Percentiles rank a stretch among this genome's conserved stretches.
These are phyloP conservation scores for Punica granatum DNA, from an alignment of 345 rosid genomes.

Conservation along the genomic window DNA sequence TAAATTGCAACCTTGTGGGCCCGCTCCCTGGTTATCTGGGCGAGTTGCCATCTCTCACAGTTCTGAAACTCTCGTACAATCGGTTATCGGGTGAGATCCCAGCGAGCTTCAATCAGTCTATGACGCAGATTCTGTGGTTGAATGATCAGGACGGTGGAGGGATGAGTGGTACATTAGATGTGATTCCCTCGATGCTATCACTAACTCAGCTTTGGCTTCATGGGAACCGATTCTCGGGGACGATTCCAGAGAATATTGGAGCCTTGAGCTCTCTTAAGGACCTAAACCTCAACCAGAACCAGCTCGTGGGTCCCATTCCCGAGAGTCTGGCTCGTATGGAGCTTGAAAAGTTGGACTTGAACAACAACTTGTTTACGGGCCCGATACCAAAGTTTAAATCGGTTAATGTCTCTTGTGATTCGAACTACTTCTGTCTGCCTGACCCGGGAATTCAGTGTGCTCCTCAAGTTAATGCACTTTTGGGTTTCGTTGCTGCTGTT, in stretches of 20 bases:
- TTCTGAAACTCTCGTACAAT: slow-evolving; percentile 31
- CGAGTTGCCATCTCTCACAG: slow-evolving; percentile 23
- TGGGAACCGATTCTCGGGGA: slow-evolving; percentile 37
- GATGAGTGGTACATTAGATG: slow-evolving; percentile 32
- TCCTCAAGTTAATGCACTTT: slow-evolving; percentile 26
- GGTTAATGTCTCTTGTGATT: slow-evolving; percentile 28
- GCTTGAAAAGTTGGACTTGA: slow-evolving; percentile 33
- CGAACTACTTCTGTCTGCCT: slow-evolving; percentile 36
- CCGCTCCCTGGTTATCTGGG: slow-evolving; percentile 37
- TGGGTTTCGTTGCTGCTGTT: slow-evolving; percentile 31
- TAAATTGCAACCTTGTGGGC: slow-evolving; percentile 34
- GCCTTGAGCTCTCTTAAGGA: slow-evolving; percentile 25
- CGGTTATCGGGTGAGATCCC: slow-evolving; percentile 37
- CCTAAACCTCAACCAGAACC: slow-evolving; percentile 36
- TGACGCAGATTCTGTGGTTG: slow-evolving; percentile 37
- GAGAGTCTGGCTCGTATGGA: slow-evolving; percentile 33
- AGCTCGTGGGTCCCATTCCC: slow-evolving; percentile 41
- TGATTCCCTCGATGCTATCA: slow-evolving; percentile 28
- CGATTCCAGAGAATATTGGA: slow-evolving; percentile 37
- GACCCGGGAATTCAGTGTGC: slow-evolving; percentile 38
- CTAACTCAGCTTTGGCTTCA: slow-evolving; percentile 47
- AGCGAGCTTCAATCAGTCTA: slow-evolving; percentile 26
- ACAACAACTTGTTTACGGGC: slow-evolving; percentile 38
- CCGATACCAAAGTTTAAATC: slow-evolving; percentile 37
- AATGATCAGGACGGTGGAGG: slow-evolving; percentile 35